Evolutionary conservation across 192 early-diverging fungal genomes (phyloP).

Genomic region (Geranomyces variabilis): DNA sequence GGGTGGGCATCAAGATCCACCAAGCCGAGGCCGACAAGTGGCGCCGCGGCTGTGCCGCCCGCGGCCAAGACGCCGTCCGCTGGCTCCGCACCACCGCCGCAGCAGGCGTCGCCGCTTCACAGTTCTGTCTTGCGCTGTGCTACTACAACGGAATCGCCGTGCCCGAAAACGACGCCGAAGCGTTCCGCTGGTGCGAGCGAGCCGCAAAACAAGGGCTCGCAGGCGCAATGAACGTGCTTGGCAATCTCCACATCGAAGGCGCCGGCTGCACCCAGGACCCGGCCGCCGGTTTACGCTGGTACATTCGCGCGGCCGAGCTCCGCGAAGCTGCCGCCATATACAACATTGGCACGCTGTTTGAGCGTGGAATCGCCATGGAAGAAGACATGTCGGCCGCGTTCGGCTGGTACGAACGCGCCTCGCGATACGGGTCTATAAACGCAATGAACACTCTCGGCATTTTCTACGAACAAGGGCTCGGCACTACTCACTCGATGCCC

Average conservation of each 20-base stretch:
- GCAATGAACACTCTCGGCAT: conserved; percentile 57
- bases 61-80: conserved; percentile 20
- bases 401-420: conserved; percentile 55
- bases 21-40: conserved; percentile 40
- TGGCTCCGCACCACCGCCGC: conserved; percentile 47
- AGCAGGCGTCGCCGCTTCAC: conserved; percentile 46
- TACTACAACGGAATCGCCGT: conserved; percentile 52
- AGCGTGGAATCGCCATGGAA: conserved; percentile 53
- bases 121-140: conserved; percentile 57
- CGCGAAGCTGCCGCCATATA: conserved; percentile 56
- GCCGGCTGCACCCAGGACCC: conserved; percentile 64
- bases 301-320: conserved; percentile 54
- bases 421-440: conserved; percentile 44
- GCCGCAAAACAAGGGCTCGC: conserved; percentile 53
- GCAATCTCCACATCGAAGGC: conserved; percentile 82
- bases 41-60: conserved; percentile 14
- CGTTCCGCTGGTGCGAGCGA: conserved; percentile 49
- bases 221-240: conserved; percentile 57
- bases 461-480: conserved; percentile 55
- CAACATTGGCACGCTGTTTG: conserved; percentile 62
- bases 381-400: conserved; percentile 42
- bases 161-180: conserved; percentile 36
- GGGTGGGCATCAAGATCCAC: conserved; percentile 52
- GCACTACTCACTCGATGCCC: conserved; percentile 27
- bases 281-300: conserved; percentile 61